Evolutionary conservation across 345 rosid species (phyloP), one percentile per base, ranked within the genome.

Genomic region (Zanthoxylum bungeanum): DNA sequence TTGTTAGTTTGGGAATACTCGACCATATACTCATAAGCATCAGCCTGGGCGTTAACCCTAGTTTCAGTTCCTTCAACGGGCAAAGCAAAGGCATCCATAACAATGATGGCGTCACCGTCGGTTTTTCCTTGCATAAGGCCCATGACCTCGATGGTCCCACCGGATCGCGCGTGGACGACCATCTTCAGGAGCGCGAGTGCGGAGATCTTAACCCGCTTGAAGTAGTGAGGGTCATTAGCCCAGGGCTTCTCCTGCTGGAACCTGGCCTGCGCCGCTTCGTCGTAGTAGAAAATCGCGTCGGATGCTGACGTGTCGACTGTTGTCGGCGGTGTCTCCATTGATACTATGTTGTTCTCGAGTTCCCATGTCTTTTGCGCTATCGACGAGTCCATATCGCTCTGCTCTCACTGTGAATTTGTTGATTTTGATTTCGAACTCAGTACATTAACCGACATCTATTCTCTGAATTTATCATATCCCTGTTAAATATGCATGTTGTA

Each of bases 91-190:
- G 99, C 99, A 74, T 96, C 99, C 98, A 96, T 96, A 12, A 96
- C 99, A 49, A 96, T 96, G 69, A 93, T 96, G 12, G 93, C 84
- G 58, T 96, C 99, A 0, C 99, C 99, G 33, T 91, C 98, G 11
- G 95, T 96, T 75, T 96, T 96, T 7, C 99, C 99, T 80, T 96
- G 99, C 99, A 93, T 93, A 39, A 96, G 87, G 0, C 99, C 99
- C 99, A 96, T 96, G 64, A 96, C 93, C 78, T 96, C 99, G 74
- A 96, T 93, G 78, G 92, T 96, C 34, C 99, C 99, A 19, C 99
- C 99, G 30, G 99, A 96, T 76, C 99, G 99, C 30, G 99, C 98
- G 85, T 96, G 99, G 11, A 96, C 99, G 10, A 91, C 99, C 99
- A 96, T 96, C 92, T 96, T 96, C 19, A 93, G 92, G 24, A 96